Percentiles rank a stretch among this genome's conserved stretches.
Evolutionary conservation across 176 grass and related monocot species (phyloP).

Genomic region (Alopecurus myosuroides): DNA sequence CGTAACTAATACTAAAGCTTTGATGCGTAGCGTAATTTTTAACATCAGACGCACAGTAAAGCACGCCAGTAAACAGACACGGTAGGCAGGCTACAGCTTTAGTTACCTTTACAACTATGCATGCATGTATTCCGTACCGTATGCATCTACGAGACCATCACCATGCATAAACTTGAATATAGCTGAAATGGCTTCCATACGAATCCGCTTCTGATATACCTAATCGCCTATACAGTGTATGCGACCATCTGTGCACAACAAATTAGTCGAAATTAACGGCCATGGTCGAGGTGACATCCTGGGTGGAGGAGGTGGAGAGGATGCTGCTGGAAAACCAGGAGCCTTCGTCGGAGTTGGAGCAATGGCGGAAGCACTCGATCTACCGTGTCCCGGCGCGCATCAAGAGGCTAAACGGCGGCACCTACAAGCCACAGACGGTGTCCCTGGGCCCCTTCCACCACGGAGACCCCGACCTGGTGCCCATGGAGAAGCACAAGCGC

Average conservation of each 20-base stretch:
- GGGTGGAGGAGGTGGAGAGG: slow-evolving; percentile 21
- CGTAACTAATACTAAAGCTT: not conserved
- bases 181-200: not conserved
- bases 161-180: not conserved
- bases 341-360: not conserved
- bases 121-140: not conserved
- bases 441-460: slow-evolving; percentile 80
- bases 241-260: not conserved
- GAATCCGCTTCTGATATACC: not conserved
- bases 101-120: not conserved
- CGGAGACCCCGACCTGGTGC: slow-evolving; percentile 8
- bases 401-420: slow-evolving; percentile 4
- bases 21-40: not conserved
- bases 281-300: not conserved
- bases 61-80: not conserved
- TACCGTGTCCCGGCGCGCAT: slow-evolving; percentile 42
- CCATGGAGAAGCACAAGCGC: slow-evolving; percentile 78
- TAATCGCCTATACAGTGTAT: not conserved
- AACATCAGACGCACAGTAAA: not conserved
- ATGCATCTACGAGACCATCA: not conserved
- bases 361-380: slow-evolving; percentile 41
- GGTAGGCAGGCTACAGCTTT: not conserved
- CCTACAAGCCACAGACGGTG: slow-evolving; percentile 53
- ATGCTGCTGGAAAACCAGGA: slow-evolving; percentile 1
- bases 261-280: not conserved